Evolutionary conservation across 768 basidiomycete species (phyloP).

Genomic region (Mycena filopes): DNA sequence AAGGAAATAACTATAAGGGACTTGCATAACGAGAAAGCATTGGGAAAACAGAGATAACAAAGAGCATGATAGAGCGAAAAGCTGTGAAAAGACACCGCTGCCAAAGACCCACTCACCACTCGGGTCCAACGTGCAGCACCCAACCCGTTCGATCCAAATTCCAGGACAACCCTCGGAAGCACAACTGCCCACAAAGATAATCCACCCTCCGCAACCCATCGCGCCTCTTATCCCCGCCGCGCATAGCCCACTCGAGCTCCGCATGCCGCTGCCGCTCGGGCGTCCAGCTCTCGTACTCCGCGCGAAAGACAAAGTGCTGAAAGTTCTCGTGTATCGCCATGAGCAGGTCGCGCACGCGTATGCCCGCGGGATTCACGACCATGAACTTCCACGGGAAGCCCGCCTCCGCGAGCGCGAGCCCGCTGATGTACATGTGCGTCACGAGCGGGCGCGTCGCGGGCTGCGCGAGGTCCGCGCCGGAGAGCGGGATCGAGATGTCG

Average conservation of each 20-base stretch:
- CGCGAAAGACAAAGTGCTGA: conserved; percentile 21
- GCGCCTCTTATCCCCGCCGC: conserved; percentile 15
- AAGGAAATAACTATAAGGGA: not conserved
- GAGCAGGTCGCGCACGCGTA: conserved; percentile 64
- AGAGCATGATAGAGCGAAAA: not conserved
- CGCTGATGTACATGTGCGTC: conserved; percentile 64
- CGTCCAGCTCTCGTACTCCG: conserved; percentile 21
- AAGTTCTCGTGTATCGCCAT: conserved; percentile 58
- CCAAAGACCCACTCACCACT: conserved; percentile 5
- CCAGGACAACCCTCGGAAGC: conserved; percentile 47
- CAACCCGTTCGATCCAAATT: conserved; percentile 32
- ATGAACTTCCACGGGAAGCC: conserved; percentile 68
- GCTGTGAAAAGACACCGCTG: not conserved
- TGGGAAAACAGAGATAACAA: not conserved
- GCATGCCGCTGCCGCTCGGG: conserved; percentile 6
- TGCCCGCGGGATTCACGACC: conserved; percentile 56
- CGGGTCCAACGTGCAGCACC: conserved; percentile 25
- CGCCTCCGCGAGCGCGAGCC: conserved; percentile 60
- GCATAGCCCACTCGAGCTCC: conserved; percentile 13
- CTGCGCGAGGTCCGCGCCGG: conserved; percentile 55
- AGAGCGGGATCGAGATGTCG: conserved; percentile 42
- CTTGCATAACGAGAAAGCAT: not conserved
- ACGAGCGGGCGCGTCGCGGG: conserved; percentile 74
- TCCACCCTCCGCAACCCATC: conserved; percentile 49
- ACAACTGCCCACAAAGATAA: conserved; percentile 46